Percentiles rank a stretch among this genome's conserved stretches.
Evolutionary conservation across 2,329 filamentous ascomycete genomes (phyloP).

Genomic region (Colletotrichum destructivum): DNA sequence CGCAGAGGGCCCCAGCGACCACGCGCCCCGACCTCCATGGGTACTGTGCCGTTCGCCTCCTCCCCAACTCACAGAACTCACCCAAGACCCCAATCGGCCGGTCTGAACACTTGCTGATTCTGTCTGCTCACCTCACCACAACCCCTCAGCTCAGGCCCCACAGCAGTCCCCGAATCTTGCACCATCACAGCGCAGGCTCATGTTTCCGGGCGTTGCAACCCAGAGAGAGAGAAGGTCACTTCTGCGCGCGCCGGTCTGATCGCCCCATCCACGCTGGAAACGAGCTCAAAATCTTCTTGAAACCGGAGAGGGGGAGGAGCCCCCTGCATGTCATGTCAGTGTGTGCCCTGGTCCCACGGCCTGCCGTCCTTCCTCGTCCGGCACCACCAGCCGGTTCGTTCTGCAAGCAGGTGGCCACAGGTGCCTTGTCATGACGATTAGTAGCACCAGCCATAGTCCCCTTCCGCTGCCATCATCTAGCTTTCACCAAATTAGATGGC

Average conservation of each 20-base stretch:
- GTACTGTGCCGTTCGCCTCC: slow-evolving; percentile 25
- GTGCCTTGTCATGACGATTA: neutral
- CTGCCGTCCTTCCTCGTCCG: slow-evolving; percentile 9
- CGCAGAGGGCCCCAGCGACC: slow-evolving; percentile 12
- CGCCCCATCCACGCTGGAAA: slow-evolving; percentile 2
- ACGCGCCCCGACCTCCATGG: slow-evolving; percentile 27
- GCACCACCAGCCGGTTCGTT: neutral
- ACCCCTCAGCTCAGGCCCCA: slow-evolving; percentile 25
- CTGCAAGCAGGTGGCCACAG: neutral
- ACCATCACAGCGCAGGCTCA: slow-evolving; percentile 5
- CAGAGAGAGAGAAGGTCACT: neutral
- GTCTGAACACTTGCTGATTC: neutral
- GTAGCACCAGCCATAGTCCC: too few relatives aligned
- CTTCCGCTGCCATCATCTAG: neutral
- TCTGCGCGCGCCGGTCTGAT: slow-evolving; percentile 28
- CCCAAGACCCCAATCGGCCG: neutral
- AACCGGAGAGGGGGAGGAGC: slow-evolving; percentile 22
- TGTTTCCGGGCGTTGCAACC: neutral
- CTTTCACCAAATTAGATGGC: neutral
- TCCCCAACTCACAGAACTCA: neutral
- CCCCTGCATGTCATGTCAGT: slow-evolving; percentile 32
- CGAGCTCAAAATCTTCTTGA: slow-evolving; percentile 15
- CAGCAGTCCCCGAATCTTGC: slow-evolving; percentile 23
- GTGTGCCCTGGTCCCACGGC: neutral
- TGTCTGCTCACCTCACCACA: too few relatives aligned